These are phyloP conservation scores for Combretum micranthum DNA, from an alignment of 345 rosid genomes.

Conservation along the genomic window DNA sequence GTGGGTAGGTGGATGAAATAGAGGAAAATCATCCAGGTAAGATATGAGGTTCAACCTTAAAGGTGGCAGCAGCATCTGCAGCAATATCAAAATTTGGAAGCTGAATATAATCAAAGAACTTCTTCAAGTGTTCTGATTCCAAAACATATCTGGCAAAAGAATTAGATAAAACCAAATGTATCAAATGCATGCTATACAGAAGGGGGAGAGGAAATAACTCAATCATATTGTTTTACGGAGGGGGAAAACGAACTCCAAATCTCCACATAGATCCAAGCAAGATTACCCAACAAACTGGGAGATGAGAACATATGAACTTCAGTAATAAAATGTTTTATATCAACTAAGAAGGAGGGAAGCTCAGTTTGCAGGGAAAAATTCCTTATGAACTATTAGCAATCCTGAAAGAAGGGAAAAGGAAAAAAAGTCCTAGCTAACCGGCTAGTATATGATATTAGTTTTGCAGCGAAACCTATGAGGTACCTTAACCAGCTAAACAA, in stretches of 20 bases:
- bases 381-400: too few species aligned
- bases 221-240: not conserved
- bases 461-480: not conserved
- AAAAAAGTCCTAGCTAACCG: too few species aligned
- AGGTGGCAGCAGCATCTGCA: slow-evolving; percentile 98
- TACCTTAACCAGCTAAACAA: not conserved
- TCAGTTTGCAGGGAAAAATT: too few species aligned
- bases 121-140: slow-evolving; percentile 80
- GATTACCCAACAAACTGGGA: not conserved
- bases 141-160: slow-evolving; percentile 60
- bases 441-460: too few species aligned
- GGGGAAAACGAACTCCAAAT: too few species aligned
- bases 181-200: not conserved
- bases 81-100: slow-evolving; percentile 95
- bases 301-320: not conserved
- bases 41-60: slow-evolving; percentile 52
- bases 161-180: not conserved
- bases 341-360: too few species aligned
- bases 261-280: too few species aligned
- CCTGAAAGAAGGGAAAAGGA: too few species aligned
- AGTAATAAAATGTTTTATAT: too few species aligned
- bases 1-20: not conserved
- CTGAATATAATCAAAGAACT: slow-evolving; percentile 84
- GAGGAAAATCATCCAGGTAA: slow-evolving; percentile 1
- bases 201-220: not conserved